Conservation (phyloP, 192 early-diverging fungal genomes). For the Chytriomyces confervae region DNA sequence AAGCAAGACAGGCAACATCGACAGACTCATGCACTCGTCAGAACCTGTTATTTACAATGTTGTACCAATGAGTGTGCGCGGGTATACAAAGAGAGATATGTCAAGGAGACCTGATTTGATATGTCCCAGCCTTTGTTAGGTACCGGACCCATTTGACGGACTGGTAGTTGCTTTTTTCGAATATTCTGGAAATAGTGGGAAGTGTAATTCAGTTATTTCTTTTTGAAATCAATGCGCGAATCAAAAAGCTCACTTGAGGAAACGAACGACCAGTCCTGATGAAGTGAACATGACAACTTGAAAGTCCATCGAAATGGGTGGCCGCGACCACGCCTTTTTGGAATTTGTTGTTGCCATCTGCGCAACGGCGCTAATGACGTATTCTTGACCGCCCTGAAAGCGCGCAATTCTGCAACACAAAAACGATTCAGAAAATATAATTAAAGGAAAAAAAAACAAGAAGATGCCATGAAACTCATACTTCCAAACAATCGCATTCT, state of each 20-base stretch:
- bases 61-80: not conserved
- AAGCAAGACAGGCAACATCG: too few species aligned
- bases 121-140: constrained; percentile 94
- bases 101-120: constrained; percentile 65
- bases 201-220: not conserved
- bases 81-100: not conserved
- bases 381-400: constrained; percentile 91
- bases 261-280: constrained; percentile 92
- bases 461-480: constrained; percentile 46
- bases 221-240: constrained; percentile 26
- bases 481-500: constrained; percentile 96
- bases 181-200: constrained; percentile 52
- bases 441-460: too few species aligned
- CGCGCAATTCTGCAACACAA: constrained; percentile 70
- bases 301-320: constrained; percentile 94
- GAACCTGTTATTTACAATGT: not conserved
- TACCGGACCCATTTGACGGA: constrained; percentile 99
- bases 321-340: constrained; percentile 91
- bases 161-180: constrained; percentile 95
- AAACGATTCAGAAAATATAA: not conserved
- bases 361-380: constrained; percentile 80
- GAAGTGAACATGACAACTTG: constrained; percentile 98
- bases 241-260: constrained; percentile 72
- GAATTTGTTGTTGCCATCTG: constrained; percentile 81
- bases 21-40: too few species aligned